A percentile compares a stretch with the other conserved stretches of the same genome.
Evolutionary conservation across 768 basidiomycete genomes (phyloP).

Genomic region (Strobilomyces dryophilus): DNA sequence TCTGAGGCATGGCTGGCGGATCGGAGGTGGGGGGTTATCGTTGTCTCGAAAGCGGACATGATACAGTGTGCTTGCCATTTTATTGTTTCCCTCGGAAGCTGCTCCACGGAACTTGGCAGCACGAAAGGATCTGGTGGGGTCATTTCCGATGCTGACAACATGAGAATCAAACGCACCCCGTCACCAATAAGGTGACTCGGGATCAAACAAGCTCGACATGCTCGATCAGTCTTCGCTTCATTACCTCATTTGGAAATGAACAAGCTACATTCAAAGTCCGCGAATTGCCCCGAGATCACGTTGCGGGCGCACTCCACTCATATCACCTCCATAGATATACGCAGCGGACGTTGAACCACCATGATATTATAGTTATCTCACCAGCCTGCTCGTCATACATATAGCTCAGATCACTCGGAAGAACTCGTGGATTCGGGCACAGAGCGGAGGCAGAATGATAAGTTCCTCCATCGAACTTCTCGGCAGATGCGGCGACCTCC

Average conservation of each 20-base stretch:
- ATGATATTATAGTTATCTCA: too few species aligned
- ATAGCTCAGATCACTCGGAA: too few species aligned
- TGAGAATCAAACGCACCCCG: not conserved
- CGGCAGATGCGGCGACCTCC: not conserved
- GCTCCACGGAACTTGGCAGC: not conserved
- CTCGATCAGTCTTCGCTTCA: not conserved
- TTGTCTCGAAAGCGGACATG: not conserved
- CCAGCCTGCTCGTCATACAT: too few species aligned
- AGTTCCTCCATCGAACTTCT: too few species aligned
- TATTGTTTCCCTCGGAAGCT: not conserved
- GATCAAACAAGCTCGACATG: not conserved
- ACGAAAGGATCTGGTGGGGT: not conserved
- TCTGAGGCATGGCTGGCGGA: conserved; percentile 14
- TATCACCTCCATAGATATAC: too few species aligned
- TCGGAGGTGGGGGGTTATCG: not conserved
- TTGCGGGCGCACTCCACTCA: conserved; percentile 8
- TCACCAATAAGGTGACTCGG: not conserved
- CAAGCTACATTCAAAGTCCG: not conserved
- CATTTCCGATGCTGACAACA: conserved; percentile 6
- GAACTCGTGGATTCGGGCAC: too few species aligned
- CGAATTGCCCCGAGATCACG: not conserved
- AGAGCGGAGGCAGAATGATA: not conserved
- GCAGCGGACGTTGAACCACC: too few species aligned
- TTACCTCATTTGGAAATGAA: not conserved
- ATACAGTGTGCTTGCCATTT: not conserved